These are phyloP conservation scores for Handroanthus guayacan DNA, from an alignment of 257 asterid genomes.

Conservation along the genomic window DNA sequence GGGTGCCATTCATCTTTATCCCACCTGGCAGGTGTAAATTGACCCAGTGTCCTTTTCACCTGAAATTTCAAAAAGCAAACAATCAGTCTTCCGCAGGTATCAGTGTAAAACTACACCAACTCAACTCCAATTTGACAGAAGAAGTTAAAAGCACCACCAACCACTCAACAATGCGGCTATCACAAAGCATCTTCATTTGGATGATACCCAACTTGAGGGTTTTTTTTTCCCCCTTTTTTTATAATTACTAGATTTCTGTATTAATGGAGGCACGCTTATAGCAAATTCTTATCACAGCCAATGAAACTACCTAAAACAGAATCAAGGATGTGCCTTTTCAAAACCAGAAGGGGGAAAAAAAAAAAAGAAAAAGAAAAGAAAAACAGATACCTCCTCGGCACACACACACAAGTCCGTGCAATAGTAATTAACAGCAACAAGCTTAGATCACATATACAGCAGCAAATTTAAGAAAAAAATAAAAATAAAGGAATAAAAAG, in stretches of 20 bases:
- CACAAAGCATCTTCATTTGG: neutral
- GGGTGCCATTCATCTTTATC: conserved; percentile 99
- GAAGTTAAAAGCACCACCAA: neutral
- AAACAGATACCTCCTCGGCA: neutral
- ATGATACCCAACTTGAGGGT: neutral
- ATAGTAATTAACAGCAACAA: neutral
- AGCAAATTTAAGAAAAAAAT: neutral
- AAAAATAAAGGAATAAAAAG: neutral
- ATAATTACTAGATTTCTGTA: neutral
- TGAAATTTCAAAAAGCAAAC: conserved; percentile 35
- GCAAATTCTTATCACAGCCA: neutral
- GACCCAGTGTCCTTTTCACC: conserved; percentile 88
- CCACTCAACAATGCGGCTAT: neutral
- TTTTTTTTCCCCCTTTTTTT: no score
- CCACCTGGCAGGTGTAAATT: conserved; percentile 95
- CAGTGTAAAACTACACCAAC: neutral
- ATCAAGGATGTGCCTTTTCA: neutral
- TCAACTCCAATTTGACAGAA: neutral
- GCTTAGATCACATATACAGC: neutral
- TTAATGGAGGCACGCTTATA: neutral
- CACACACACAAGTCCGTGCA: neutral
- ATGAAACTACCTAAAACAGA: neutral
- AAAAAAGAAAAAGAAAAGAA: neutral
- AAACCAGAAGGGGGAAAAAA: neutral
- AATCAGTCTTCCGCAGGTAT: conserved; percentile 8